Conservation (phyloP, 2,329 filamentous ascomycete genomes). For the Epichloe festucae region DNA sequence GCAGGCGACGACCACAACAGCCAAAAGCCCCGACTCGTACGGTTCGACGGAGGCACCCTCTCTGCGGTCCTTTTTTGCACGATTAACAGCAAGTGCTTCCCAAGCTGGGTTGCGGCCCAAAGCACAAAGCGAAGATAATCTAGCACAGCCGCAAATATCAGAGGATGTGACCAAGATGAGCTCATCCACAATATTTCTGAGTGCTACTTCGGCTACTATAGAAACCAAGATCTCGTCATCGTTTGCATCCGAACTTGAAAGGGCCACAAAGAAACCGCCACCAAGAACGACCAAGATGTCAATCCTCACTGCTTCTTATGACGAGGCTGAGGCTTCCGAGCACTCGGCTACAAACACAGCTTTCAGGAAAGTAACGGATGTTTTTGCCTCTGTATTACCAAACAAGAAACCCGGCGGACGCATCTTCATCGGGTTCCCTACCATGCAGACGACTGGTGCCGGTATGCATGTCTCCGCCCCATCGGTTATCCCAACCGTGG, state of each 20-base stretch:
- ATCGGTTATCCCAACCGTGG: slow-evolving; percentile 92
- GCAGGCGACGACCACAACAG: slow-evolving; percentile 23
- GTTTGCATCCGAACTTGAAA: slow-evolving; percentile 76
- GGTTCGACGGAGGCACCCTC: slow-evolving; percentile 42
- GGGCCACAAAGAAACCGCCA: slow-evolving; percentile 93
- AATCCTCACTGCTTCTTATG: slow-evolving; percentile 82
- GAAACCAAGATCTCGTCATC: slow-evolving; percentile 58
- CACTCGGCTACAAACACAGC: slow-evolving; percentile 29
- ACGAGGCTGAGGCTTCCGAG: slow-evolving; percentile 59
- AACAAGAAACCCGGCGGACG: slow-evolving; percentile 69
- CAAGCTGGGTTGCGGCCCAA: slow-evolving; percentile 40
- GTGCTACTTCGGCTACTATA: slow-evolving; percentile 74
- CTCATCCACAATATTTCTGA: slow-evolving; percentile 72
- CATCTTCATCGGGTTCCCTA: slow-evolving; percentile 96
- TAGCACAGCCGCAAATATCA: slow-evolving; percentile 46
- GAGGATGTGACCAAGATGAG: slow-evolving; percentile 61
- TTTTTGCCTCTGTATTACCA: slow-evolving; percentile 84
- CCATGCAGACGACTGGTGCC: slow-evolving; percentile 88
- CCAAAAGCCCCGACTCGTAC: slow-evolving; percentile 36
- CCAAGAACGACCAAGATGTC: slow-evolving; percentile 78
- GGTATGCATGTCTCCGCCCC: slow-evolving; percentile 91
- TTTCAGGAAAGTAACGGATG: slow-evolving; percentile 51
- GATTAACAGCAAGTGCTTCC: slow-evolving; percentile 48
- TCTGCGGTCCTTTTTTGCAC: slow-evolving; percentile 71
- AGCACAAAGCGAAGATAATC: slow-evolving; percentile 48